Conservation (phyloP, 352 stramenopile species). For the Albugo candida region DNA sequence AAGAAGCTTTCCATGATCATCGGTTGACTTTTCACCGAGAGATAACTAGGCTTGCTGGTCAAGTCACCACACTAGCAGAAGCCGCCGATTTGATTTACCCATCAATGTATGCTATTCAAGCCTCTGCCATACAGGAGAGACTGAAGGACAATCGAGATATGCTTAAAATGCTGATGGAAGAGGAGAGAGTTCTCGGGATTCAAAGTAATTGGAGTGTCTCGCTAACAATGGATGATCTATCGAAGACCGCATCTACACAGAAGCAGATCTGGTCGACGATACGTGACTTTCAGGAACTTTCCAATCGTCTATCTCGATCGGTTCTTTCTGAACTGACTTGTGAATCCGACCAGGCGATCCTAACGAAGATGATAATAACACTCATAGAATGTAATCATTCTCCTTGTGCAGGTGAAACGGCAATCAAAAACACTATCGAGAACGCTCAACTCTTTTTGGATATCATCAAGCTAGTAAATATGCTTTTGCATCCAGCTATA, state of each 20-base stretch:
- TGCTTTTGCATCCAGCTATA: slow-evolving; percentile 44
- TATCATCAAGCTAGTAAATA: slow-evolving; percentile 33
- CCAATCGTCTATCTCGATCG: slow-evolving; percentile 27
- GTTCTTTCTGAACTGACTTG: slow-evolving; percentile 54
- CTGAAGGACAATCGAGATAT: slow-evolving; percentile 30
- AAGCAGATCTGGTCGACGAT: slow-evolving; percentile 54
- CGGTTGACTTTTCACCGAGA: slow-evolving; percentile 46
- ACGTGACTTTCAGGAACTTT: slow-evolving; percentile 57
- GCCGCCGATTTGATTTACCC: slow-evolving; percentile 56
- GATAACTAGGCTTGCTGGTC: slow-evolving; percentile 50
- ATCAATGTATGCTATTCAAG: slow-evolving; percentile 52
- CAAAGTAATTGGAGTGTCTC: slow-evolving; percentile 63
- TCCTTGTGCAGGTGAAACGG: slow-evolving; percentile 25
- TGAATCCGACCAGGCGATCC: slow-evolving; percentile 18
- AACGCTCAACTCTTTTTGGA: slow-evolving; percentile 44
- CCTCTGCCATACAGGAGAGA: slow-evolving; percentile 51
- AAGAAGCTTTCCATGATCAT: slow-evolving; percentile 48
- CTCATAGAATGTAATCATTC: slow-evolving; percentile 31
- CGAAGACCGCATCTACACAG: slow-evolving; percentile 50
- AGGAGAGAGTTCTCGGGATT: slow-evolving; percentile 14
- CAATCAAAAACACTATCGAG: slow-evolving; percentile 26
- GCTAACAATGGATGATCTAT: slow-evolving; percentile 49
- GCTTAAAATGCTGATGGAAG: slow-evolving; percentile 29
- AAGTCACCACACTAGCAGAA: slow-evolving; percentile 49
- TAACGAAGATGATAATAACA: slow-evolving; percentile 35